Evolutionary conservation across 768 basidiomycete species (phyloP), one percentile per base, ranked within the genome.

Genomic region (Leccinellum rugosiceps): DNA sequence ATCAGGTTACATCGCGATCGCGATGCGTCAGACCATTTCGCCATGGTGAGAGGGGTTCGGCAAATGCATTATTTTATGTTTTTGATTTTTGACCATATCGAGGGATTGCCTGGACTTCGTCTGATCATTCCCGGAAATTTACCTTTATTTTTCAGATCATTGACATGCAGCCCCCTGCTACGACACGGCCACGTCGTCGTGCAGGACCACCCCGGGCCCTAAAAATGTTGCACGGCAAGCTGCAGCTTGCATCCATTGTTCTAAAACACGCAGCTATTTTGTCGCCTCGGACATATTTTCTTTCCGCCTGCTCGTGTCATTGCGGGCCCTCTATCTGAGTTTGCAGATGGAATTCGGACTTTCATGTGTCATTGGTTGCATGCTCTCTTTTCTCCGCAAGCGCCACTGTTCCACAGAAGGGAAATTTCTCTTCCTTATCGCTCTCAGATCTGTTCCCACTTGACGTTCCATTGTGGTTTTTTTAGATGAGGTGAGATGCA

Each of bases 281-380:
- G 51, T 61, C 48, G 38, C 53, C 50, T 47, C 31, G 55, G 47
- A 57, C 45, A 23, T 44, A 53, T 48, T 43, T 57, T 34, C 50
- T 51, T 59, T 50, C 41, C 43, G 57, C 48, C 53, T 53, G 35
- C 53, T 52, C 48, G 58, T 52, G 44, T 58, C 49, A 46, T 55
- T 53, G 60, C 52, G 51, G 56, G 25, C 59, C 53, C 55, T 58
- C 57, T 63, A 57, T 62, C 64, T 71, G 69, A 69, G 69, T 68
- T 69, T 71, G 34, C 67, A 63, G 60, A 49, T 48, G 52, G 51
- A 43, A 53, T 69, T 71, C 69, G 68, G 68, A 69, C 69, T 69
- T 69, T 69, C 65, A 67, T 66, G 59, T 66, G 67, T 69, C 62
- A 58, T 58, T 66, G 59, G 59, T 67, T 63, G 49, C 58, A 58